phyloP scores from a whole-genome alignment of 1,284 basidiomycete species.

The Kalmanozyma brasiliensis region DNA sequence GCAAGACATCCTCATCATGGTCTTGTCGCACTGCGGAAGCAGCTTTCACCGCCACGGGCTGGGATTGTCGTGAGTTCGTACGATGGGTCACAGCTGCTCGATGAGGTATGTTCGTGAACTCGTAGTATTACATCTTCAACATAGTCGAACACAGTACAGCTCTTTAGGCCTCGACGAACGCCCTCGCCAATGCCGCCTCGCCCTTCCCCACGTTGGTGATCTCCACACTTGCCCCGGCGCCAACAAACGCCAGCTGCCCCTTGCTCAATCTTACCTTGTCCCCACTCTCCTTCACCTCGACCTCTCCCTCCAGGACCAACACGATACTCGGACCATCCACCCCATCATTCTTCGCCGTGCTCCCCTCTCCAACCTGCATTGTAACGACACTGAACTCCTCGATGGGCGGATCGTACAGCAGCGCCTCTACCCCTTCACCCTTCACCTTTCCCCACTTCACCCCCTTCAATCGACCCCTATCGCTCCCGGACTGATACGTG shows the following conservation, averaged over 20 bases:
- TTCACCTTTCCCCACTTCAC: constrained; percentile 4
- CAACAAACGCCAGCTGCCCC: constrained; percentile 87
- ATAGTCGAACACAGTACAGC: too few relatives aligned
- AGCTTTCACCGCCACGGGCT: too few relatives aligned
- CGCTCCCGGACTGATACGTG: constrained; percentile 78
- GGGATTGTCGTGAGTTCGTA: too few relatives aligned
- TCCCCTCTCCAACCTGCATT: constrained; percentile 72
- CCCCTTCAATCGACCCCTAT: constrained; percentile 71
- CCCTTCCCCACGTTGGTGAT: constrained; percentile 1
- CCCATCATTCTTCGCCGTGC: constrained; percentile 73
- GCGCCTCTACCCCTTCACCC: constrained; percentile 10
- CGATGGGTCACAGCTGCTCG: too few relatives aligned
- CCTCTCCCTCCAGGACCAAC: constrained; percentile 80
- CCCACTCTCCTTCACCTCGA: constrained; percentile 67
- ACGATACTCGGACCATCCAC: constrained; percentile 86
- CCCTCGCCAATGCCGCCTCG: constrained; percentile 21
- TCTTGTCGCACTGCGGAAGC: too few relatives aligned
- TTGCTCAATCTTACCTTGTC: constrained; percentile 34
- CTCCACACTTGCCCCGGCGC: constrained; percentile 75
- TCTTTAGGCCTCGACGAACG: constrained; percentile 40
- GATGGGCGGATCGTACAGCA: constrained; percentile 91
- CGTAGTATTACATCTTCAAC: too few relatives aligned
- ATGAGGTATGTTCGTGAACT: too few relatives aligned
- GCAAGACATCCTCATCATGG: too few relatives aligned
- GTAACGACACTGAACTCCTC: constrained; percentile 90